Base-by-base conservation (phyloP, 495 filamentous ascomycete species). In the Podospora pseudoanserina region DNA sequence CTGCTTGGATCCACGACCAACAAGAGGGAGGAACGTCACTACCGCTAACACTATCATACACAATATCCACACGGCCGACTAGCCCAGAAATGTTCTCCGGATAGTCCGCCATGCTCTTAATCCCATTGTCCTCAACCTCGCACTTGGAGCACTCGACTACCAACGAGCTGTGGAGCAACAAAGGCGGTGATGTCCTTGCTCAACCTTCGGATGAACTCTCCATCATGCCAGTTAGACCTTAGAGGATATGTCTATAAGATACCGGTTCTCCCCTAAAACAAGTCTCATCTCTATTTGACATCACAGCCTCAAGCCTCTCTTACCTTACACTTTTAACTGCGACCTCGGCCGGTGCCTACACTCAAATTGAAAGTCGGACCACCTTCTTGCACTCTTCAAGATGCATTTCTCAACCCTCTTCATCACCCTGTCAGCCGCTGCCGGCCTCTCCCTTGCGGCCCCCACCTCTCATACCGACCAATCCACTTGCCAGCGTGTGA, bases 321-420 rank as follows among this genome's bases (percentile, higher is more conserved):
- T 34, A 39, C 64, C 30, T 4, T 34, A 39, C 64, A 23, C 55
- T 11, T 7, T 7, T 18, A 49, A 5, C 54, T 64, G 23, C 44
- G 20, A 20, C 55, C 18, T 18, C 9, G 13, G 5, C 11, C 32
- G 11, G 9, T 6, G 2, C 13, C 2, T 11, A 49, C 39, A 49
- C 2, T 6, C 30, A 32, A 32, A 32, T 6, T 32, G 30, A 32
- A 32, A 20, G 20, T 20, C 20, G 1, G 20, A 4, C n/a, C 39
- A 19, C 55, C 26, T 4, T 28, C 9, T 54, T n/a, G 60, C 32
- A 65, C 32, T 58, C 61, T 23, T 28, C 61, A 78, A 72, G 60
- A 79, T 78, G 77, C 73, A 71, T 4, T 69, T 75, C 73, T 62
- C 61, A 53, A 71, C 68, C 72, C 27, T 70, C 72, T 28, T 71